Conservation (phyloP, 345 rosid species). For the Eucalyptus microcorys region DNA sequence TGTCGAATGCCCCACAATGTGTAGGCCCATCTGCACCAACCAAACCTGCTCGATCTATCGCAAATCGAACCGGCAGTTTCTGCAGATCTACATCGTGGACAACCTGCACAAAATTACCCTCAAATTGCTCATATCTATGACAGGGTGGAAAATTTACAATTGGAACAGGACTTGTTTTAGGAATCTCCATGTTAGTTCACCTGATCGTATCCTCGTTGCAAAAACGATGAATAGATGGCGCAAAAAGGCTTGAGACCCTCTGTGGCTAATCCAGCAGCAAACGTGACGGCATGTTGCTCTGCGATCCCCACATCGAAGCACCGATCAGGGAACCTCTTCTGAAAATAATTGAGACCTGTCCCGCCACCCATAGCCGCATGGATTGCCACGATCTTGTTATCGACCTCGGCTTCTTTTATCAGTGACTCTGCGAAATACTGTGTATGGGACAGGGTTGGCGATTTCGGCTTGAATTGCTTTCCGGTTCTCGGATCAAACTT, state of each 20-base stretch:
- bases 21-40: conserved; percentile 82
- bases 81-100: conserved; percentile 79
- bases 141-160: background rate
- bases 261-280: conserved; percentile 69
- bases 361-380: conserved; percentile 91
- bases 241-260: conserved; percentile 78
- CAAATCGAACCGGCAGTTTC: conserved; percentile 60
- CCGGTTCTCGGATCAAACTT: conserved; percentile 54
- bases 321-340: conserved; percentile 55
- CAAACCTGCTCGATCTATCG: conserved; percentile 60
- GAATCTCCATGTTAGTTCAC: conserved; percentile 7
- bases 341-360: conserved; percentile 66
- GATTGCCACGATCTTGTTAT: conserved; percentile 49
- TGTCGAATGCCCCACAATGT: conserved; percentile 72
- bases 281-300: conserved; percentile 74
- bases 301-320: conserved; percentile 76
- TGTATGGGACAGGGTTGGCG: conserved; percentile 48
- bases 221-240: conserved; percentile 67
- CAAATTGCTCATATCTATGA: background rate
- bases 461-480: conserved; percentile 38
- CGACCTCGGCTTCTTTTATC: conserved; percentile 54
- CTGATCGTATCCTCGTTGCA: conserved; percentile 77
- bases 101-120: conserved; percentile 22
- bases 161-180: background rate
- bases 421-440: conserved; percentile 58